A percentile compares a stretch with the other conserved stretches of the same genome.
phyloP scores from a whole-genome alignment of 2,329 filamentous ascomycete species.

The Aspergillus spinulosporus region DNA sequence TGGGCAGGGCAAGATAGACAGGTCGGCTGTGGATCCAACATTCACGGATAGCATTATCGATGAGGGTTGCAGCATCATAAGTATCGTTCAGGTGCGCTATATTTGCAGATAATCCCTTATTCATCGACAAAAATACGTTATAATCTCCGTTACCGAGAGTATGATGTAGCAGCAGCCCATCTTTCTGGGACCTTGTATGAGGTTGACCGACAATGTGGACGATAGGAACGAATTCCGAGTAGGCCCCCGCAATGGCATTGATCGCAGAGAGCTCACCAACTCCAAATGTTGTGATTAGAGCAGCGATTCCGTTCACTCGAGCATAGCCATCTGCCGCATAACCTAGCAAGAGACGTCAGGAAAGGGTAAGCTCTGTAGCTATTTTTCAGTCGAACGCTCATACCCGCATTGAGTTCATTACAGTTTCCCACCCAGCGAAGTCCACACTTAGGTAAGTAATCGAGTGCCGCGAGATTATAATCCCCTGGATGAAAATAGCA shows the following conservation, averaged over 20 bases:
- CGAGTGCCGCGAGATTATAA: conserved; percentile 66
- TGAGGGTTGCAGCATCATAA: conserved; percentile 68
- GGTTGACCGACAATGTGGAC: conserved; percentile 62
- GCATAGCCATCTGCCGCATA: conserved; percentile 82
- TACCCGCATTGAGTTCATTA: conserved; percentile 62
- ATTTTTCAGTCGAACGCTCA: conserved; percentile 2
- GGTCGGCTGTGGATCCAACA: conserved; percentile 74
- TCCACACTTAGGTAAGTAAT: conserved; percentile 58
- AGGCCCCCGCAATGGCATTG: conserved; percentile 73
- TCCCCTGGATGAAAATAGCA: conserved; percentile 46
- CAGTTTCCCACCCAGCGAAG: conserved; percentile 62
- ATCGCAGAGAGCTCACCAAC: conserved; percentile 68
- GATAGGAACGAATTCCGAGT: conserved; percentile 70
- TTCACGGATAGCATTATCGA: conserved; percentile 73
- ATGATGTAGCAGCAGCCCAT: conserved; percentile 59
- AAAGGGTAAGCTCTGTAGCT: background rate
- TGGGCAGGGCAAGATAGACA: conserved; percentile 80
- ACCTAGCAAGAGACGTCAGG: conserved; percentile 39
- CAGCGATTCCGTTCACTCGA: conserved; percentile 68
- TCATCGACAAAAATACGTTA: conserved; percentile 80
- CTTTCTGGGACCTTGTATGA: conserved; percentile 48
- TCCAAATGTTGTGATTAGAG: conserved; percentile 73
- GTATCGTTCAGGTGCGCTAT: conserved; percentile 70
- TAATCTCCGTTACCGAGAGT: conserved; percentile 77
- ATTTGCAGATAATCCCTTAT: conserved; percentile 67